Evolutionary conservation across 495 filamentous ascomycete species (phyloP).

Genomic region (Stereocaulon alpinum): DNA sequence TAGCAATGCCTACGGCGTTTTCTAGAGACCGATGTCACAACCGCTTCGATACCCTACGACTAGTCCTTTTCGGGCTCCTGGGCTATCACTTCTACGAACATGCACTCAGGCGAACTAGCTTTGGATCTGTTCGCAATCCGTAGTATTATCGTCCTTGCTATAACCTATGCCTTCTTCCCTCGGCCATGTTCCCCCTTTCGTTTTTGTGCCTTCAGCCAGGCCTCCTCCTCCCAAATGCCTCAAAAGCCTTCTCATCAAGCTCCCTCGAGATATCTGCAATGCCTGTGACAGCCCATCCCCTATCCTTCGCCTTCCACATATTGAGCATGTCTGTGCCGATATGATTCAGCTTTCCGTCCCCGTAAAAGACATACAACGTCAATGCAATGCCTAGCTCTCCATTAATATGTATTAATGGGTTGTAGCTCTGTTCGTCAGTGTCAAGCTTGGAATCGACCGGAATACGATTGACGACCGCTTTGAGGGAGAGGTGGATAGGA

Average conservation of each 20-base stretch:
- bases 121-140: too few relatives aligned
- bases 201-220: not conserved
- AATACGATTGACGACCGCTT: not conserved
- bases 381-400: not conserved
- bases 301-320: not conserved
- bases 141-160: too few relatives aligned
- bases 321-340: not conserved
- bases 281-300: not conserved
- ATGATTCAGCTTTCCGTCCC: conserved; percentile 1
- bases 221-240: not conserved
- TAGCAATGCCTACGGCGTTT: conserved; percentile 7
- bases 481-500: not conserved
- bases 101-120: too few relatives aligned
- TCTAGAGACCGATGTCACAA: conserved; percentile 11
- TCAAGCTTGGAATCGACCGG: not conserved
- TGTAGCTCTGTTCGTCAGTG: conserved; percentile 1
- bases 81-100: too few relatives aligned
- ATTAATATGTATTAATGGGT: not conserved
- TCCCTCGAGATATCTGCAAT: conserved; percentile 3
- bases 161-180: not conserved
- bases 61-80: not conserved
- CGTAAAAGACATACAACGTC: not conserved
- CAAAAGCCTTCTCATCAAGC: not conserved
- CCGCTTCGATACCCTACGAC: not conserved
- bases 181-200: not conserved